Evolutionary conservation across 2,329 filamentous ascomycete species (phyloP), one percentile per base, ranked within the genome.

Genomic region (Colletotrichum endophyticum): DNA sequence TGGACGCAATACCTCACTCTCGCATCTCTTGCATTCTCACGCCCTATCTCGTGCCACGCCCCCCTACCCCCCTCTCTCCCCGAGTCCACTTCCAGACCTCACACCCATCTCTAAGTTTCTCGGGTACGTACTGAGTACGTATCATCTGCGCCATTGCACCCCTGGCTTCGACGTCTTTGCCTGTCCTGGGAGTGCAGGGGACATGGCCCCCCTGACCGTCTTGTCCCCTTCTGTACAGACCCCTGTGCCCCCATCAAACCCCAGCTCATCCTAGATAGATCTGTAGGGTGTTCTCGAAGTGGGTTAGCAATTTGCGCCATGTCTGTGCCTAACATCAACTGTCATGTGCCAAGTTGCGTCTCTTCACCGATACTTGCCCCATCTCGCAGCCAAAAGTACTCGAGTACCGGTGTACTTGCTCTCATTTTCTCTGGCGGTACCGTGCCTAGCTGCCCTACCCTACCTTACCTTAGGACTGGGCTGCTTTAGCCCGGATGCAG

Each of bases 301-400:
- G 74, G 71, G 66, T 39, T 76, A 73, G 74, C 61, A 76, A 76
- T 76, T 75, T 76, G 66, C 74, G 74, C 74, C 71, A 70, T 76
- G 74, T 70, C 74, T 74, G 72, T 69, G 64, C 71, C 74, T 74
- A 76, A 66, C 71, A 73, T 59, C 64, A 67, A 73, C 71, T 76
- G 74, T 76, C 74, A 76, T 76, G 61, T 76, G 70, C 74, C 74
- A 76, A 70, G 74, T 76, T 76, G 72, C 66, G 61, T 76, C 74
- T 76, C 71, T 76, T 73, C 74, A 76, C 74, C 74, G 74, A 76
- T 76, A 76, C 74, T 76, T 70, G 44, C 22, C 71, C 71, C 66
- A 64, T 76, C 44, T 59, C 66, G 34, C 22, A 32, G 12, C 32
- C 8, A 22, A 22, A 64, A 25, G 66, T 64, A 71, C 64, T 76